Conservation (phyloP, 352 stramenopile species). For the Phytophthora multivora region DNA sequence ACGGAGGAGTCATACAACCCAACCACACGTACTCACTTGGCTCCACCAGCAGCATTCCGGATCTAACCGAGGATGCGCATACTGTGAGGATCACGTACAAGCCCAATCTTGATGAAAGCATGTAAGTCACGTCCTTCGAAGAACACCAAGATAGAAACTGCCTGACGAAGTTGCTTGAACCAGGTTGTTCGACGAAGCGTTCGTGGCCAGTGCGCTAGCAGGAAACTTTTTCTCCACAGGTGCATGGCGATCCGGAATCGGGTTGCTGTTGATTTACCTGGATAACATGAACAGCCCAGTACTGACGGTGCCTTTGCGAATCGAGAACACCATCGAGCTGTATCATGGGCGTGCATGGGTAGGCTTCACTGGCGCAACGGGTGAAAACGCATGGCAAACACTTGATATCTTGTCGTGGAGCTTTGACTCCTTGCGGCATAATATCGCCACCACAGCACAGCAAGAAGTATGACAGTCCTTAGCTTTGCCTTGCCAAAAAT, state of each 20-base stretch:
- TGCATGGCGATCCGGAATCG: slow-evolving; percentile 65
- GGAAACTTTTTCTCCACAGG: slow-evolving; percentile 74
- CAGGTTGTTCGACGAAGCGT: slow-evolving; percentile 66
- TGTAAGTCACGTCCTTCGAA: slow-evolving; percentile 34
- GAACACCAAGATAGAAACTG: not conserved
- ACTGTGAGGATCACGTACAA: slow-evolving; percentile 77
- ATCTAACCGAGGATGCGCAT: slow-evolving; percentile 81
- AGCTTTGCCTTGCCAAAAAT: not conserved
- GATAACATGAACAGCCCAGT: slow-evolving; percentile 81
- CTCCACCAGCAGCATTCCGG: slow-evolving; percentile 66
- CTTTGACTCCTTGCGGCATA: slow-evolving; percentile 66
- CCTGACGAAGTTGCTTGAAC: slow-evolving; percentile 11
- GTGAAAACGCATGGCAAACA: slow-evolving; percentile 80
- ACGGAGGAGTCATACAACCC: slow-evolving; percentile 39
- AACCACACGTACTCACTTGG: slow-evolving; percentile 84
- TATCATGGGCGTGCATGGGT: slow-evolving; percentile 88
- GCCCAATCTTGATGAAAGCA: slow-evolving; percentile 65
- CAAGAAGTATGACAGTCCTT: slow-evolving; percentile 13
- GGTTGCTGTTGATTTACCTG: slow-evolving; percentile 87
- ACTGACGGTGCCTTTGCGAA: slow-evolving; percentile 85
- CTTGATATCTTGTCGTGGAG: slow-evolving; percentile 89
- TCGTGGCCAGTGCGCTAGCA: slow-evolving; percentile 56
- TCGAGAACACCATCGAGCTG: slow-evolving; percentile 82
- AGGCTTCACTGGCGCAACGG: slow-evolving; percentile 92
- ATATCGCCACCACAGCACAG: slow-evolving; percentile 24